Evolutionary conservation across 805 yeast species (phyloP), one percentile per base, ranked within the genome.

Genomic region (Yamadazyma sp.): DNA sequence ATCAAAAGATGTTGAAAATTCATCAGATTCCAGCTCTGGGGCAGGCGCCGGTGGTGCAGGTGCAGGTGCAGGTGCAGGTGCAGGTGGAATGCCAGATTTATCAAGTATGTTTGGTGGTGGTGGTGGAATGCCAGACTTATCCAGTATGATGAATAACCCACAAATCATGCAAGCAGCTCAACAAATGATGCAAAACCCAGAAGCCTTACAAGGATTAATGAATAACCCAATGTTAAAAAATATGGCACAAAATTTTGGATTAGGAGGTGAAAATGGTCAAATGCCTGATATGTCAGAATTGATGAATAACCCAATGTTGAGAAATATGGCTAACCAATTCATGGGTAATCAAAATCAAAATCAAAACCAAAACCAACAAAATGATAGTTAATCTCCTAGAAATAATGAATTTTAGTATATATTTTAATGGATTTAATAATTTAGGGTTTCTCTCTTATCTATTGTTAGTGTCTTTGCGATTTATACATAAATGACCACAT

Each of bases 81-180:
- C 62, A 13, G 68, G 68, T 28, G 95, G 93, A 1, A 49, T 84
- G 56, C 95, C 95, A 24, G 95, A 86, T 50, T 60, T 86, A 18
- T 61, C 87, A n/a, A 70, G 75, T 22, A 69, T 82, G 80, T 68
- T 83, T 43, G 86, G 86, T 25, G 91, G 89, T 24, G 88, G 88
- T 16, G 91, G 89, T 27, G 89, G 88, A 15, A 75, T 80, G 69
- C 80, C 86, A 48, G 72, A 76, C 45, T 67, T 87, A 38, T 69
- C 78, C 31, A 76, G 80, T 20, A 59, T 89, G 65, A 73, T 89
- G 81, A 80, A 75, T 61, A 88, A 89, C 62, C 98, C 98, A n/a
- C 91, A 82, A 61, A 60, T 91, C 42, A 82, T 82, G 82, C 71
- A 66, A 48, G 69, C 63, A 42, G 69, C 68, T 4, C 55, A 51